Percentiles rank a stretch among this genome's conserved stretches.
These are phyloP conservation scores for Zizania palustris DNA, from an alignment of 202 grass and related monocot genomes.

Conservation along the genomic window DNA sequence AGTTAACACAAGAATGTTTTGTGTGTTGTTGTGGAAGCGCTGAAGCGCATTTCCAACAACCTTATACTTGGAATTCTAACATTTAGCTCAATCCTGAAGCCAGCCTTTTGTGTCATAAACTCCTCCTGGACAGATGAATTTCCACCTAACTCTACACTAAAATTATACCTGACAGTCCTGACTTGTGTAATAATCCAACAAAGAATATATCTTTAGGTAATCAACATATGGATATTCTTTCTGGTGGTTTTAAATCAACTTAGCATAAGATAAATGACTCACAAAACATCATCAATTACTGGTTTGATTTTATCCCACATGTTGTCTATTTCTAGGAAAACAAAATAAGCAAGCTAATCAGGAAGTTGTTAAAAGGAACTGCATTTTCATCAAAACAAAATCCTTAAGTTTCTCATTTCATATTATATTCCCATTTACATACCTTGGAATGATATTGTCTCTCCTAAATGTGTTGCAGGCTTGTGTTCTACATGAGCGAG, in stretches of 20 bases:
- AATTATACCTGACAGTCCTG: background rate
- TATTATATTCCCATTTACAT: constrained; percentile 16
- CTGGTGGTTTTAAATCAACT: constrained; percentile 17
- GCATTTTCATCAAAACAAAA: constrained; percentile 21
- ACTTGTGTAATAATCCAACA: background rate
- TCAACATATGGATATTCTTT: background rate
- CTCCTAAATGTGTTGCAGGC: constrained; percentile 55
- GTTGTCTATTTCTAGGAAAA: background rate
- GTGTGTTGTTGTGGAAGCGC: background rate
- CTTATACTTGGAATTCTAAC: constrained; percentile 7
- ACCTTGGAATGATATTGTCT: constrained; percentile 38
- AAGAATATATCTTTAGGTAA: constrained; percentile 6
- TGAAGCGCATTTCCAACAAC: constrained; percentile 3
- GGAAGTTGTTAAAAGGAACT: background rate
- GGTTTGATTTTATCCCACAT: background rate
- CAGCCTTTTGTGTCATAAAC: constrained; percentile 8
- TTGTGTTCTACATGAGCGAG: constrained; percentile 77
- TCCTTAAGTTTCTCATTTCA: constrained; percentile 14
- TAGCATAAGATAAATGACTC: background rate
- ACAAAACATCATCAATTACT: background rate
- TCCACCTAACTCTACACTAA: background rate
- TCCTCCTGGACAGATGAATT: constrained; percentile 17
- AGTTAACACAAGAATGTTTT: background rate
- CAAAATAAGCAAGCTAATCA: background rate
- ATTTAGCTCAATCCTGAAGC: constrained; percentile 5